phyloP scores from a whole-genome alignment of 2,329 filamentous ascomycete species.

The Phymatotrichopsis omnivora region DNA sequence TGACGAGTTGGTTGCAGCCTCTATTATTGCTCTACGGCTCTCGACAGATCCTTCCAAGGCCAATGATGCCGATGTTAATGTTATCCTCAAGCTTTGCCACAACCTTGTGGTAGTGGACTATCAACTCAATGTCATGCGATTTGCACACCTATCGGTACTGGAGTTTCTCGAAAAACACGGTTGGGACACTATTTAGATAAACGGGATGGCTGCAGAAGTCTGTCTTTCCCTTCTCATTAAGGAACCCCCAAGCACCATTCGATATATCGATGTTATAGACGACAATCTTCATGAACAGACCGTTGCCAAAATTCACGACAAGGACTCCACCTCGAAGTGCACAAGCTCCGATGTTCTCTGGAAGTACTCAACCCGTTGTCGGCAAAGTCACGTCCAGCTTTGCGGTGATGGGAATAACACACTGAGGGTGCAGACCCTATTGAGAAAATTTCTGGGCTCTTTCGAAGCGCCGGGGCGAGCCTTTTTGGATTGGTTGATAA shows the following conservation, averaged over 20 bases:
- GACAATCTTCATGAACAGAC: background rate
- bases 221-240: constrained; percentile 4
- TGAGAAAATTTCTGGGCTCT: background rate
- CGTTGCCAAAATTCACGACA: too few species aligned
- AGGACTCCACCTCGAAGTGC: too few species aligned
- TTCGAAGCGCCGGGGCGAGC: background rate
- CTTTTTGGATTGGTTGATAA: background rate
- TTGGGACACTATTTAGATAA: background rate
- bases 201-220: constrained; percentile 7
- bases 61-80: background rate
- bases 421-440: background rate
- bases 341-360: too few species aligned
- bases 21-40: background rate
- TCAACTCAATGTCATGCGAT: constrained; percentile 22
- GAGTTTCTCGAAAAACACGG: constrained; percentile 23
- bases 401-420: background rate
- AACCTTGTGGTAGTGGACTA: constrained; percentile 25
- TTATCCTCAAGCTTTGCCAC: constrained; percentile 19
- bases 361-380: background rate
- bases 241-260: background rate
- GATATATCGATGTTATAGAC: background rate
- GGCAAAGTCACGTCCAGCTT: background rate
- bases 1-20: constrained; percentile 13
- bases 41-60: background rate
- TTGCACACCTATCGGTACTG: constrained; percentile 26